Percentiles rank a stretch among this genome's conserved stretches.
Evolutionary conservation across 139 green algal genomes (phyloP).

Genomic region (Closterium sp.): DNA sequence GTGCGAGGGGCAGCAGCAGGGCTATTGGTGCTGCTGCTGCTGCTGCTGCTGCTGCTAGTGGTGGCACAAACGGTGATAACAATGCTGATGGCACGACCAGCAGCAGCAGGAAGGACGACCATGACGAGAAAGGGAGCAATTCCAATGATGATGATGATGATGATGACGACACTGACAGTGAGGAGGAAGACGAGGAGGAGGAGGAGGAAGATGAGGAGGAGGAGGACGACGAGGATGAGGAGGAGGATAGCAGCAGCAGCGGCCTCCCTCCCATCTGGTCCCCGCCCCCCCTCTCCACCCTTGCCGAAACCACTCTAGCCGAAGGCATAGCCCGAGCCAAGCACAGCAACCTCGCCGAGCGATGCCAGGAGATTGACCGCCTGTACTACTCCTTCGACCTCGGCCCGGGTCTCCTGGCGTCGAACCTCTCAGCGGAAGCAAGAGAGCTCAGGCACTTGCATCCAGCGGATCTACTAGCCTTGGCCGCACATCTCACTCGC

Average conservation of each 20-base stretch:
- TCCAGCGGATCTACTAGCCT: neutral
- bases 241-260: too few species aligned
- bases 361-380: constrained; percentile 3
- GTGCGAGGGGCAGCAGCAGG: neutral
- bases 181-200: too few species aligned
- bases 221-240: too few species aligned
- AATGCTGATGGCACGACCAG: too few species aligned
- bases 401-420: constrained; percentile 3
- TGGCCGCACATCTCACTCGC: neutral
- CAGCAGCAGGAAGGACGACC: neutral
- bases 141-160: neutral
- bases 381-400: neutral
- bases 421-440: neutral
- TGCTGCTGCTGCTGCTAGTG: too few species aligned
- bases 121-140: neutral
- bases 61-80: neutral
- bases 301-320: constrained; percentile 1
- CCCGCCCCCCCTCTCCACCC: neutral
- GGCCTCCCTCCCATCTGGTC: neutral
- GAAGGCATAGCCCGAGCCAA: neutral
- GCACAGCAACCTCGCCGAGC: neutral
- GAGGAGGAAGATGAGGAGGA: too few species aligned
- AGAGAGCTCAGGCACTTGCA: neutral
- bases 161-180: neutral
- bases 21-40: neutral